Base-by-base conservation (phyloP, 1,284 basidiomycete species). In the Prillingera fragicola region DNA sequence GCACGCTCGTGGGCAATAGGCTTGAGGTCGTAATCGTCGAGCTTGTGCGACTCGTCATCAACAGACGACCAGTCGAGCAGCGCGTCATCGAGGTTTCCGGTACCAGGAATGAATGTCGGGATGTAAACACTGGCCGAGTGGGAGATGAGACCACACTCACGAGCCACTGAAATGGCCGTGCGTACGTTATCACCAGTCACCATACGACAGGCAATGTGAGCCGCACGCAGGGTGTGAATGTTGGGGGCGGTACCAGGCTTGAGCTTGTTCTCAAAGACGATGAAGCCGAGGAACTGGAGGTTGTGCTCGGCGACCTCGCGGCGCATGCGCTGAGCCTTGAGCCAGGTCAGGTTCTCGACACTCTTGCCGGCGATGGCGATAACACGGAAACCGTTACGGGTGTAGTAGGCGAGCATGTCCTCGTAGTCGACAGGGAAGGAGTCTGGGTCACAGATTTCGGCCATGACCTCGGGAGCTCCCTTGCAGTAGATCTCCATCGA, bases 401-500 rank as follows among this genome's bases (percentile, higher is more conserved):
- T 99, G 69, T 98, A 98, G 71, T 97, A 97, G 5, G 89, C 88
- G 14, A 99, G 76, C 43, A 98, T 77, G 65, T 98, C 95, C 25
- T 96, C 91, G 65, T 96, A 99, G 70, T 99, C 94, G 48, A 85
- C 79, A 0, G 95, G 95, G 63, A 99, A 84, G 13, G 89, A 87
- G 39, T 84, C 80, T 51, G 78, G 83, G 46, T 90, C 84, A 65
- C 92, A 97, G 48, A 99, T 97, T 35, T 95, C 92, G 3, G 75
- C 70, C 91, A 99, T 98, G 43, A 95, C 88, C 69, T 99, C 95
- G 0, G 95, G 95, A 1, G 95, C 95, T 18, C 95, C 95, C 69
- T 99, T 99, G 64, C 94, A 92, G 67, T 96, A 98, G 8, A 97
- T 79, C 66, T 98, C 94, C 88, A 98, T 97, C 64, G 86, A 89